Base-by-base conservation (phyloP, 2,329 filamentous ascomycete species). In the Neofusicoccum kwambonambiense region DNA sequence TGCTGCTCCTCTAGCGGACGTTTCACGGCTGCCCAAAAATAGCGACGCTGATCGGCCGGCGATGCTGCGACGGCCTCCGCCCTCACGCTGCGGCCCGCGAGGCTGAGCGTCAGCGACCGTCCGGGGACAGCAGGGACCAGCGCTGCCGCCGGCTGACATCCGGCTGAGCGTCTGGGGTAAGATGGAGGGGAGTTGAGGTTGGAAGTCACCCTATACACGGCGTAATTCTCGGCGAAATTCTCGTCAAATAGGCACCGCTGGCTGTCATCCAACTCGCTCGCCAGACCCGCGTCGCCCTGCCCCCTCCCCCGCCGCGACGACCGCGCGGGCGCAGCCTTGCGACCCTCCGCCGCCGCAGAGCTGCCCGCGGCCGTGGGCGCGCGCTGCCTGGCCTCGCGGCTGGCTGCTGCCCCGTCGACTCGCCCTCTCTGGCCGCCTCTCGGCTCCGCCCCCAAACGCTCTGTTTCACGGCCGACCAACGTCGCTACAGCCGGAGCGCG, bases 11-110 rank as follows among this genome's bases (percentile, higher is more conserved):
- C 15, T 35, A 42, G 47, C 41, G 56, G 56, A 39, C 42, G 56
- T 60, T 60, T 60, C 56, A 47, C 42, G 41, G 56, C 39, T 47
- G 3, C 15, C 56, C 56, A 60, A 60, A 60, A 60, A 60, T 60
- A 60, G 42, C 56, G 17, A 9, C 31, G 41, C 56, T 60, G 41
- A 37, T 60, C 56, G 54, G 54, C 54, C 54, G 54, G 44, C 54
- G 22, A 17, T n/a, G 22, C 39, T 9, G 22, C 19, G 35, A 41
- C 51, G 39, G 3, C 22, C 22, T 22, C 22, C 22, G 22, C 54
- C 37, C 37, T 44, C 19, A 44, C 12, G 19, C 34, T 17, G 54
- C 35, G 15, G 34, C n/a, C 35, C 17, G 52, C 41, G 42, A 47
- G 27, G 56, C 56, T 47, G 56, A 15, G 27, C n/a, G 27, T 47